A percentile compares a stretch with the other conserved stretches of the same genome.
phyloP scores from a whole-genome alignment of 139 green algal species.

The Chlamydomonas incerta region DNA sequence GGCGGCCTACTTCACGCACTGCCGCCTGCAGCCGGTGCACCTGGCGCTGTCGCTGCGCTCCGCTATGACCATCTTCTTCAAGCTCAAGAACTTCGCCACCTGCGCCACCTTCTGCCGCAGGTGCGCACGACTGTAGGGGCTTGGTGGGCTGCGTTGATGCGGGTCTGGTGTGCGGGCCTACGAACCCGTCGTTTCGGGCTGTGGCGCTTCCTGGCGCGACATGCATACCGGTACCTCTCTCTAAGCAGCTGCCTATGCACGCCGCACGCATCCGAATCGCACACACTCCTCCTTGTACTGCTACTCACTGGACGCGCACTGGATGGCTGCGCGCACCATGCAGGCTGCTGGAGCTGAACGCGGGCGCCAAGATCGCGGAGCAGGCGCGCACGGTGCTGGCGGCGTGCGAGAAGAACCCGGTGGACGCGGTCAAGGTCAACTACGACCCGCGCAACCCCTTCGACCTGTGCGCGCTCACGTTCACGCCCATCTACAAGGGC shows the following conservation, averaged over 20 bases:
- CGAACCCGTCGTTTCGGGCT: too few species aligned
- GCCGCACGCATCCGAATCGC: too few species aligned
- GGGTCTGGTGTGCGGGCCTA: too few species aligned
- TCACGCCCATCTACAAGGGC: constrained; percentile 96
- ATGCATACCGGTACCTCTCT: too few species aligned
- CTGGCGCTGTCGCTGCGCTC: constrained; percentile 85
- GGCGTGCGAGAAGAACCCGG: constrained; percentile 92
- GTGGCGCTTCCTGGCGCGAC: not conserved
- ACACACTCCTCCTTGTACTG: too few species aligned
- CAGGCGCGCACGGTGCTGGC: constrained; percentile 90
- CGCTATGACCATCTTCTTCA: constrained; percentile 97
- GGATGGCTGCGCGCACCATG: too few species aligned
- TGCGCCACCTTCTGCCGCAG: constrained; percentile 90
- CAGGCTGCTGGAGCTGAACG: constrained; percentile 95
- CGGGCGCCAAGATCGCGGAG: constrained; percentile 82
- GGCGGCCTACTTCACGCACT: constrained; percentile 99
- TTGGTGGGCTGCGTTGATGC: too few species aligned
- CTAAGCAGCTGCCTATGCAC: too few species aligned
- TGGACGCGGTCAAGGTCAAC: constrained; percentile 89
- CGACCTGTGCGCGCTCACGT: constrained; percentile 94
- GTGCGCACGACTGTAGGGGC: constrained; percentile 13
- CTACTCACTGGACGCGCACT: too few species aligned
- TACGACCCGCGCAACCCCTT: constrained; percentile 99
- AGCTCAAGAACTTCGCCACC: constrained; percentile 93
- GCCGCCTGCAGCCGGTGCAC: constrained; percentile 91